phyloP scores from a whole-genome alignment of 1,139 yeast species.

The Yamadazyma aaseri region DNA sequence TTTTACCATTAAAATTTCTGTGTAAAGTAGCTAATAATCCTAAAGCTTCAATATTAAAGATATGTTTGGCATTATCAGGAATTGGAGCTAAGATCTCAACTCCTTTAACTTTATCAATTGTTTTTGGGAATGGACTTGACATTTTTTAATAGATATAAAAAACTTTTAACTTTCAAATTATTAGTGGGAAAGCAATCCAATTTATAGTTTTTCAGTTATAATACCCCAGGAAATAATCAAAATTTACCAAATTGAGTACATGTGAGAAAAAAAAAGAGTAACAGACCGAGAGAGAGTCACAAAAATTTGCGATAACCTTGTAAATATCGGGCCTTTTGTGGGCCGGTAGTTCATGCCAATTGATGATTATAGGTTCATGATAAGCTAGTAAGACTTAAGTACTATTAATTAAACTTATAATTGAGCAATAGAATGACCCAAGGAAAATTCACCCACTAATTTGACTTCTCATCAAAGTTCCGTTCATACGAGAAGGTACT shows the following conservation, averaged over 20 bases:
- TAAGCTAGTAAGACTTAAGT: too few relatives aligned
- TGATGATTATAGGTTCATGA: not conserved
- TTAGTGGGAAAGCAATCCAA: conserved; percentile 19
- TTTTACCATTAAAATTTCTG: conserved; percentile 62
- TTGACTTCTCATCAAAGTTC: conserved; percentile 5
- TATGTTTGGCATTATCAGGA: conserved; percentile 57
- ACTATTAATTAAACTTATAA: too few relatives aligned
- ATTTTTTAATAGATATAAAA: conserved; percentile 18
- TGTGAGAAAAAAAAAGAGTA: conserved; percentile 9
- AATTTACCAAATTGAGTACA: conserved; percentile 1
- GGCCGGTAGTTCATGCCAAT: not conserved
- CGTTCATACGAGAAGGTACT: conserved; percentile 11
- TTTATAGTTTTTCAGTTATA: conserved; percentile 16
- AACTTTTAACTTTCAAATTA: conserved; percentile 1
- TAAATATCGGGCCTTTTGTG: not conserved
- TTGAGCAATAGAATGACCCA: not conserved
- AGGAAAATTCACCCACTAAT: conserved; percentile 1
- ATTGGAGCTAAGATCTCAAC: conserved; percentile 66
- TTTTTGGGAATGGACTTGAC: conserved; percentile 54
- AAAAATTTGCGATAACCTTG: not conserved
- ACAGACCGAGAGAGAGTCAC: conserved; percentile 9
- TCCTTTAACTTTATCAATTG: conserved; percentile 54
- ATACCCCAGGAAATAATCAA: conserved; percentile 14
- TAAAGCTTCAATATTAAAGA: conserved; percentile 66
- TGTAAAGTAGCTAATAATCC: conserved; percentile 74